Conservation (phyloP, 768 basidiomycete species). For the Hericium erinaceus region DNA sequence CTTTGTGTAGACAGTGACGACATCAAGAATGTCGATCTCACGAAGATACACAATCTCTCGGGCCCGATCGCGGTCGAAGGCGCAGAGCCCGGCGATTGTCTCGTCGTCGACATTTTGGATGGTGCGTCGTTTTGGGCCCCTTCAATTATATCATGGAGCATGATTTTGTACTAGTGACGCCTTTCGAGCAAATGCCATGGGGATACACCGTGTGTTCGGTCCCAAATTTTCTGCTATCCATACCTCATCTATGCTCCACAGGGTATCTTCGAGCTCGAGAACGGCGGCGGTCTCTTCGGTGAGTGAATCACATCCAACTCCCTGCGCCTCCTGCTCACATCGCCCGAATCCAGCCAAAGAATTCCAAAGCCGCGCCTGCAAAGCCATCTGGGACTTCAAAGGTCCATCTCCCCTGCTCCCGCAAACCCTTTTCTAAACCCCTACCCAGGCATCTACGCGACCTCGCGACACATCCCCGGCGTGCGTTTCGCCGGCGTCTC, state of each 20-base stretch:
- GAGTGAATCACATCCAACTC: neutral
- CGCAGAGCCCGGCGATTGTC: conserved; percentile 69
- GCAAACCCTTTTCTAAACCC: conserved; percentile 2
- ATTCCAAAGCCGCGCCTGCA: conserved; percentile 61
- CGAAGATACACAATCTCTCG: conserved; percentile 63
- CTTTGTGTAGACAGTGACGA: conserved; percentile 48
- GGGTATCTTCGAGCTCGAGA: conserved; percentile 68
- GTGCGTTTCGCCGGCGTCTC: conserved; percentile 73
- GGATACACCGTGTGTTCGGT: conserved; percentile 51
- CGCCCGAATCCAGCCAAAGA: conserved; percentile 37
- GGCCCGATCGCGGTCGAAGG: conserved; percentile 70
- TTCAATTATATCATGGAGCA: neutral
- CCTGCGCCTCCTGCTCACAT: neutral
- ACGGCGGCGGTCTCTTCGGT: conserved; percentile 69
- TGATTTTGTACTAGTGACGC: conserved; percentile 32
- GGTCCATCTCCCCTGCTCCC: conserved; percentile 24
- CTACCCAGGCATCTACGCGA: conserved; percentile 51
- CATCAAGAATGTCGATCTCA: conserved; percentile 53
- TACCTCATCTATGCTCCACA: conserved; percentile 15
- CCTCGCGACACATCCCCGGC: conserved; percentile 69
- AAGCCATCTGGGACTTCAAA: conserved; percentile 77
- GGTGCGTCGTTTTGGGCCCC: conserved; percentile 27
- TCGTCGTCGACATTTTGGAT: conserved; percentile 75
- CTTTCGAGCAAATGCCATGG: conserved; percentile 75
- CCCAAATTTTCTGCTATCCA: no score